Base-by-base conservation (phyloP, 768 basidiomycete species). In the Russula ochroleuca region DNA sequence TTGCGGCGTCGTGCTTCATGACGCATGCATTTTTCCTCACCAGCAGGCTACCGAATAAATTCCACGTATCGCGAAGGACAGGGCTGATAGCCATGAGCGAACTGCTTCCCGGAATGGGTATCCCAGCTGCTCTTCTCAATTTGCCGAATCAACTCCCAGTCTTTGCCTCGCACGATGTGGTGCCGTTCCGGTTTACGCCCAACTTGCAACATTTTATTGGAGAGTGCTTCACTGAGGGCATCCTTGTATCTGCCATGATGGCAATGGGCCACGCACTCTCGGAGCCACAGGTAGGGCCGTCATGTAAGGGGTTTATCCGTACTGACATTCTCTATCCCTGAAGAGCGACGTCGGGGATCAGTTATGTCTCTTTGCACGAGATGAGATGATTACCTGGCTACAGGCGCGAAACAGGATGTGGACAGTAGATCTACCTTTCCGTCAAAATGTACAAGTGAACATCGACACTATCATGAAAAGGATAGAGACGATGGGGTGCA, bases 101-200 rank as follows among this genome's bases (percentile, higher is more conserved):
- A 70, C 78, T 97, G 37, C 78, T 96, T 21, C 95, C 96, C 48
- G 85, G 94, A 88, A 70, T 55, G 78, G 66, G 52, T 17, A 58
- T 55, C 54, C 58, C 49, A 40, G 25, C 41, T 8, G 35, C 50
- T 21, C 23, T 56, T 17, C 53, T 74, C 68, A 70, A 48, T 72
- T 76, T 61, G 68, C 72, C 62, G 69, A 75, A 62, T 75, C 74
- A 79, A 62, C 87, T 80, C 72, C 85, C 2, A 74, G 64, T 90
- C 48, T 90, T 93, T 71, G 82, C 83, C 15, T 89, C 90, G 19
- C 85, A 79, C 68, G 97, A 99, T 69, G 80, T 86, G 3, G 94
- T 98, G 5, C 97, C 97, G 0, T 99, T 99, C 89, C 88, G 97
- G 41, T 85, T 96, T 67, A 98, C 97, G 5, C 94, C 94, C 4